Base-by-base conservation (phyloP, 2,329 filamentous ascomycete species). In the Metarhizium sp. region DNA sequence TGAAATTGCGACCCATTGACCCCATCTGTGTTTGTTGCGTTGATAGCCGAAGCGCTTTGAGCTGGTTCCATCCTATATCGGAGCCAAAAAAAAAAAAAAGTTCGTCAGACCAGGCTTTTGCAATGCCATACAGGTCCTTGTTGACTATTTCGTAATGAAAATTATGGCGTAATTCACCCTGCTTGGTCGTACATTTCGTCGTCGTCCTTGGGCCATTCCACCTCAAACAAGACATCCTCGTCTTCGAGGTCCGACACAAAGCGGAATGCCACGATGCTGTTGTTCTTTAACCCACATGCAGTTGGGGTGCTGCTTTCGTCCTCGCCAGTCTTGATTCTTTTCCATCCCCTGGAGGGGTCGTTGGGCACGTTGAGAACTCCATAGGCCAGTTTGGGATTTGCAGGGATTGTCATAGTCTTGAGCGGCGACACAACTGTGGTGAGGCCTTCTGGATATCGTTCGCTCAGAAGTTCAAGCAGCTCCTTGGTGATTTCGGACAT, bases 401-500 rank as follows among this genome's bases (percentile, higher is more conserved):
- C 59, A 0, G 77, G 75, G 2, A 81, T 59, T 0, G 68, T 51
- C 0, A 71, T 75, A 10, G 64, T 69, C 45, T 70, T 66, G 6
- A 65, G 60, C 11, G 68, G 63, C 0, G 50, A 61, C 18, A 66
- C 55, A 16, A 70, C 68, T 11, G 68, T 69, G 1, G 69, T 72
- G 5, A 86, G 72, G 0, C 82, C 82, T 0, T 69, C 55, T 0
- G 81, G 77, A 57, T 83, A 85, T 32, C 80, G 73, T 48, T 84
- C 81, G 32, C 66, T 73, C 6, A 91, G 71, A 11, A 82, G 72
- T 1, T 73, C 69, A 18, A 88, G 70, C 2, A 92, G 78, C 20
- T 82, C 77, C 18, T 74, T 62, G 55, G 82, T 82, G 57, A 88
- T 72, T 1, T 74, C 69, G 16, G 75, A 70, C 63, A 90, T 81